Evolutionary conservation across 495 filamentous ascomycete species (phyloP), one percentile per base, ranked within the genome.

Genomic region (Amphirosellinia nigrospora): DNA sequence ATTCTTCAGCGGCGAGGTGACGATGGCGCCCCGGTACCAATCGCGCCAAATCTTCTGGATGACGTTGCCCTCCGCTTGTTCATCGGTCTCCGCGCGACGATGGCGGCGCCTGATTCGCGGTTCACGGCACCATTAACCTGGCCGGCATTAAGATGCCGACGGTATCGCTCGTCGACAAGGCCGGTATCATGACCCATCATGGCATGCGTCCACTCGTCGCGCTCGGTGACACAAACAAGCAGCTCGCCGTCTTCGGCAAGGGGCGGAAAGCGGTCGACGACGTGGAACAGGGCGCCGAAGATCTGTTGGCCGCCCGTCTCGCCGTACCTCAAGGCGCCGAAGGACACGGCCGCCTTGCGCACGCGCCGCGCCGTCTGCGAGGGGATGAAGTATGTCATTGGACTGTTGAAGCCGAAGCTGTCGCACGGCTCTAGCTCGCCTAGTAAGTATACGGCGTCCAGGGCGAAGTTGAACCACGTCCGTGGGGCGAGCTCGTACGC

Each of bases 351-450:
- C 0, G 81, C 72, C 50, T 79, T 73, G 10, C 72, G 64, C 64
- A 83, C 79, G 3, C 79, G 73, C 2, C 41, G 43, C 69, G 80
- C 77, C 66, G 81, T 80, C 64, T 80, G 75, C 28, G 75, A 71
- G 2, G 72, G 68, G 11, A 83, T 74, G 73, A 82, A 83, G 69
- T 83, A 81, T 16, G 76, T 74, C 80, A 81, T 77, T 30, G 82
- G 81, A 61, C 76, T 74, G 76, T 76, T 79, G 74, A 81, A 79
- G 26, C 82, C 82, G 70, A 79, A 77, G 39, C 67, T 71, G 53
- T 81, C 79, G 69, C 74, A 79, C 11, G 81, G 78, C 75, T 84
- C 81, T 0, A 82, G 75, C 68, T 82, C 80, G 59, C 82, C 81
- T 0, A 79, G 66, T 4, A 84, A 71, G 38, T 81, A 77, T 21